phyloP scores from a whole-genome alignment of 306 rosid genomes.

The Dicorynia guianensis region DNA sequence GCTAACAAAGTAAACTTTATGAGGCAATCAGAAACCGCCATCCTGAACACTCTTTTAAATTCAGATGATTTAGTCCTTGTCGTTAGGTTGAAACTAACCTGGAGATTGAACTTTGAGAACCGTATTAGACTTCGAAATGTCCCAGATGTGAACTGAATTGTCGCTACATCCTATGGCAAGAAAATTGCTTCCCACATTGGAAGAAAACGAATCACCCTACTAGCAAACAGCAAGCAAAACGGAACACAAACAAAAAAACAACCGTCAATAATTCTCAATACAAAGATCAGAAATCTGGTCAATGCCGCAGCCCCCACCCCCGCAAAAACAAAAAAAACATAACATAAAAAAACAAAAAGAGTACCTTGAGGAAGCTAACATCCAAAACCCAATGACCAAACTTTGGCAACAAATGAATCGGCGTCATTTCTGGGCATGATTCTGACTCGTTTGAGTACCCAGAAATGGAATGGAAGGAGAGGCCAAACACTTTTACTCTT shows the following conservation, averaged over 20 bases:
- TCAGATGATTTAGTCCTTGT: slow-evolving; percentile 2
- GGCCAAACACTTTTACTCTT: slow-evolving; percentile 68
- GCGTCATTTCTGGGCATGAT: slow-evolving; percentile 41
- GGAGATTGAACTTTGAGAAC: slow-evolving; percentile 80
- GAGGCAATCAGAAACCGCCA: background rate
- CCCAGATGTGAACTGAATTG: slow-evolving; percentile 90
- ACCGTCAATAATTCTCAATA: slow-evolving; percentile 21
- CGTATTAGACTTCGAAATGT: slow-evolving; percentile 53
- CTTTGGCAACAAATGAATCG: slow-evolving; percentile 67
- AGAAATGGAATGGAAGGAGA: slow-evolving; percentile 44
- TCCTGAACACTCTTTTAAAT: background rate
- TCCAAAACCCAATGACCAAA: slow-evolving; percentile 86
- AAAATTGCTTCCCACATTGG: slow-evolving; percentile 47
- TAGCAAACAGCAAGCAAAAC: slow-evolving; percentile 37
- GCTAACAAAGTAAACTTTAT: background rate
- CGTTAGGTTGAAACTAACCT: slow-evolving; percentile 61
- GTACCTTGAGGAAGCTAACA: slow-evolving; percentile 81
- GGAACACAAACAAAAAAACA: slow-evolving; percentile 10
- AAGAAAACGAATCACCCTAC: slow-evolving; percentile 52
- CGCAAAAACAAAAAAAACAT: background rate
- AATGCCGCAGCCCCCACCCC: background rate
- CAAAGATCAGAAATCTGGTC: background rate
- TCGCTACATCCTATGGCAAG: slow-evolving; percentile 85
- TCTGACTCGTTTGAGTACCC: slow-evolving; percentile 27
- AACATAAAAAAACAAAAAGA: too few species aligned